phyloP scores from a whole-genome alignment of 1,139 yeast genomes.

The Lodderomyces parapsilosis region DNA sequence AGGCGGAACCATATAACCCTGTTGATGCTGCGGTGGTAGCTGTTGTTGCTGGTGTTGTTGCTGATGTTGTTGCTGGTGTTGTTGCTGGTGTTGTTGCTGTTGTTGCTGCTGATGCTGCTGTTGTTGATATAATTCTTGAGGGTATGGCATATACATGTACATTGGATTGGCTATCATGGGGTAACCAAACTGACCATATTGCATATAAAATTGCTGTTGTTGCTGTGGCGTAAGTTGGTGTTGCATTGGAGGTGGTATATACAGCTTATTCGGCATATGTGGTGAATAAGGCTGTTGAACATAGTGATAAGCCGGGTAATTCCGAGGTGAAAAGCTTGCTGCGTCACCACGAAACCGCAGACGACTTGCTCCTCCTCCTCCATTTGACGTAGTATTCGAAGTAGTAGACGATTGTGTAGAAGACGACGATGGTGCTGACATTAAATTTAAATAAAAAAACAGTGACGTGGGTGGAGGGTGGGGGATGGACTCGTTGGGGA shows the following conservation, averaged over 20 bases:
- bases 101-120: slow-evolving; percentile 6
- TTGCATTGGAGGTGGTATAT: slow-evolving; percentile 11
- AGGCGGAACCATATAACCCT: slow-evolving; percentile 5
- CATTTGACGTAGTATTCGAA: slow-evolving; percentile 15
- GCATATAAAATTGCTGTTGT: slow-evolving; percentile 24
- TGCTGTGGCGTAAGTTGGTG: slow-evolving; percentile 19
- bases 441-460: neutral
- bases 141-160: slow-evolving; percentile 9
- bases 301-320: slow-evolving; percentile 12
- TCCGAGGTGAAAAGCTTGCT: slow-evolving; percentile 40
- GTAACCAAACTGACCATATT: slow-evolving; percentile 15
- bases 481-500: neutral
- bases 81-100: neutral
- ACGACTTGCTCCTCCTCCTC: slow-evolving; percentile 31
- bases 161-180: slow-evolving; percentile 16
- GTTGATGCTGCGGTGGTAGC: neutral
- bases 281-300: slow-evolving; percentile 14
- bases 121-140: slow-evolving; percentile 9
- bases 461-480: too few species aligned
- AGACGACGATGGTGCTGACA: slow-evolving; percentile 18
- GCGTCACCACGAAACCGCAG: slow-evolving; percentile 45
- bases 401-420: slow-evolving; percentile 8
- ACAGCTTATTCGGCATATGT: slow-evolving; percentile 11
- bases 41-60: slow-evolving; percentile 1
- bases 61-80: slow-evolving; percentile 6